phyloP scores from a whole-genome alignment of 2,329 filamentous ascomycete species.

The Colletotrichum sp. region DNA sequence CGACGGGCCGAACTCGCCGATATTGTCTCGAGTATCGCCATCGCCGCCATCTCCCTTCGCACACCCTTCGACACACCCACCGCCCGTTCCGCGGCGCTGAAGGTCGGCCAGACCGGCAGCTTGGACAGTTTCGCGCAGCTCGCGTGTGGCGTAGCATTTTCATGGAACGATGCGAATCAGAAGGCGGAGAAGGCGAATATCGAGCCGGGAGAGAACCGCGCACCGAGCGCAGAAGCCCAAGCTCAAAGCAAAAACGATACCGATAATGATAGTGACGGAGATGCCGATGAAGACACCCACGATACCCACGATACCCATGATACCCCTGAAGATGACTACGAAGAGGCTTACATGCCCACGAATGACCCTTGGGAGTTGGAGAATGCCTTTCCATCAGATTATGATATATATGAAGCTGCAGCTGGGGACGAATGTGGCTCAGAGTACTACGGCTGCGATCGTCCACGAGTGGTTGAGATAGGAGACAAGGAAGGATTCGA shows the following conservation, averaged over 20 bases:
- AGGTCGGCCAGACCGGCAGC: constrained; percentile 11
- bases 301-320: not conserved
- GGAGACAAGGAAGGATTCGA: not conserved
- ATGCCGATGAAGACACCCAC: not conserved
- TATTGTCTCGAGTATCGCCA: not conserved
- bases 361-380: not conserved
- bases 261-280: not conserved
- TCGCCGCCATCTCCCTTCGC: not conserved
- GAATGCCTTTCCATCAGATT: not conserved
- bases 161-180: not conserved
- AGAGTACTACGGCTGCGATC: not conserved
- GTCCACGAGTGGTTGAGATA: not conserved
- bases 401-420: not conserved
- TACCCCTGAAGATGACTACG: not conserved
- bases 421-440: not conserved
- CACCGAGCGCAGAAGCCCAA: not conserved
- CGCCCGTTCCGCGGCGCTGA: not conserved
- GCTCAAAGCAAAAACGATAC: not conserved
- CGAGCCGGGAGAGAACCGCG: not conserved
- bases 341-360: not conserved
- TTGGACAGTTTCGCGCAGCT: constrained; percentile 16
- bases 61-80: not conserved
- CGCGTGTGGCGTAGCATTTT: not conserved
- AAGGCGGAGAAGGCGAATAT: not conserved
- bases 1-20: not conserved